Conservation (phyloP, 768 basidiomycete species). For the Serendipita sp. region DNA sequence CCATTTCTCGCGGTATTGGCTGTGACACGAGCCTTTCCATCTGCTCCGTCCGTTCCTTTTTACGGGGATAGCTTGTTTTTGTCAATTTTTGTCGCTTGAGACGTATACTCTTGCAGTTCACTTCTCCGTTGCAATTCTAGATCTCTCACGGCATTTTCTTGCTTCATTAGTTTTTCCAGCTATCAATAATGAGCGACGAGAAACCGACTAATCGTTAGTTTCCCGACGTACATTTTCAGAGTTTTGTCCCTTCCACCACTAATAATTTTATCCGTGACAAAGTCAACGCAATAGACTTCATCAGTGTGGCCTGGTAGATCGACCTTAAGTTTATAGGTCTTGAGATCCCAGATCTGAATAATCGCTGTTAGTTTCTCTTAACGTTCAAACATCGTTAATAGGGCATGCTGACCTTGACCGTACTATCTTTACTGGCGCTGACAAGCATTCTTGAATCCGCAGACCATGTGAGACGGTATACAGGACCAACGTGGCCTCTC, state of each 20-base stretch:
- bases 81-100: no score
- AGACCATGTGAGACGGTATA: conserved; percentile 91
- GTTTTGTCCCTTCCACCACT: conserved; percentile 88
- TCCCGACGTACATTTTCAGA: conserved; percentile 84
- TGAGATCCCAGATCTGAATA: conserved; percentile 86
- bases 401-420: conserved; percentile 57
- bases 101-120: no score
- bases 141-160: neutral
- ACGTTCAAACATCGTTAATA: neutral
- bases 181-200: neutral
- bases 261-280: conserved; percentile 97
- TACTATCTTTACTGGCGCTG: conserved; percentile 91
- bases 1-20: conserved; percentile 1
- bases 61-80: no score
- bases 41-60: neutral
- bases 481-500: conserved; percentile 84
- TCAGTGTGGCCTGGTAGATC: conserved; percentile 95
- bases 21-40: conserved; percentile 7
- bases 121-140: neutral
- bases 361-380: neutral
- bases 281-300: conserved; percentile 98
- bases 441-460: conserved; percentile 84
- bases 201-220: neutral
- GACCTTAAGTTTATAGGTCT: conserved; percentile 85
- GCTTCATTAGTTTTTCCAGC: conserved; percentile 9